A percentile compares a stretch with the other conserved stretches of the same genome.
These are phyloP conservation scores for Ochetophila trinervis DNA, from an alignment of 306 rosid species.

Conservation along the genomic window DNA sequence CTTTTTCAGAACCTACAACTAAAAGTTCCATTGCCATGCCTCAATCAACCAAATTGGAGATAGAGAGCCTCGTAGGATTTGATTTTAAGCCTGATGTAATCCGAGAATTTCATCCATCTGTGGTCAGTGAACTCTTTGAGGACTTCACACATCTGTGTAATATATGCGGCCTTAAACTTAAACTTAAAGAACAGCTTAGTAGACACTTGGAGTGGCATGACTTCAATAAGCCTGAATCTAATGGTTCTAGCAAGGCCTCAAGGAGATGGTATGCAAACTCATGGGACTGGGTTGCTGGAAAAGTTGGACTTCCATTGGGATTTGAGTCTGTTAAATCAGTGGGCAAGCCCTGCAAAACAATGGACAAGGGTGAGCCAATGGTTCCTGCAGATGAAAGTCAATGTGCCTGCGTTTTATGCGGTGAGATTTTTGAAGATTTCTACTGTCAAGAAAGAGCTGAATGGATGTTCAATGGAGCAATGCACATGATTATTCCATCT, in stretches of 20 bases:
- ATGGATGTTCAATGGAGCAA: conserved; percentile 90
- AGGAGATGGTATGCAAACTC: conserved; percentile 72
- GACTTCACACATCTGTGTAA: conserved; percentile 56
- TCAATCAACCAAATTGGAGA: conserved; percentile 38
- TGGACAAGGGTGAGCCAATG: conserved; percentile 41
- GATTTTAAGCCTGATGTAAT: conserved; percentile 65
- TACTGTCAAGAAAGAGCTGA: conserved; percentile 54
- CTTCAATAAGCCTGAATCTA: conserved; percentile 35
- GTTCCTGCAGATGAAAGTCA: conserved; percentile 74
- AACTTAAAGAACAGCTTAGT: conserved; percentile 47
- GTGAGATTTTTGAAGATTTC: conserved; percentile 78
- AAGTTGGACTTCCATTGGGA: conserved; percentile 39
- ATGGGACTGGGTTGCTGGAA: conserved; percentile 50
- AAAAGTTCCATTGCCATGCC: conserved; percentile 31
- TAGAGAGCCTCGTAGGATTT: conserved; percentile 53
- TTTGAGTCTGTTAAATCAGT: conserved; percentile 29
- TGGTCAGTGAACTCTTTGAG: conserved; percentile 53
- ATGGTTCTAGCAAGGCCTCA: conserved; percentile 33
- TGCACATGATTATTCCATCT: conserved; percentile 37
- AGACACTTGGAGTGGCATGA: conserved; percentile 79
- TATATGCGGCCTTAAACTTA: conserved; percentile 57
- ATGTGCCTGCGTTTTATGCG: conserved; percentile 72
- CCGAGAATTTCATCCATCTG: conserved; percentile 63
- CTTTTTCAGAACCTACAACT: conserved; percentile 29
- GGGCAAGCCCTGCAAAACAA: conserved; percentile 20